Evolutionary conservation across 2,329 filamentous ascomycete genomes (phyloP), one percentile per base, ranked within the genome.

Genomic region (Neocucurbitaria cava): DNA sequence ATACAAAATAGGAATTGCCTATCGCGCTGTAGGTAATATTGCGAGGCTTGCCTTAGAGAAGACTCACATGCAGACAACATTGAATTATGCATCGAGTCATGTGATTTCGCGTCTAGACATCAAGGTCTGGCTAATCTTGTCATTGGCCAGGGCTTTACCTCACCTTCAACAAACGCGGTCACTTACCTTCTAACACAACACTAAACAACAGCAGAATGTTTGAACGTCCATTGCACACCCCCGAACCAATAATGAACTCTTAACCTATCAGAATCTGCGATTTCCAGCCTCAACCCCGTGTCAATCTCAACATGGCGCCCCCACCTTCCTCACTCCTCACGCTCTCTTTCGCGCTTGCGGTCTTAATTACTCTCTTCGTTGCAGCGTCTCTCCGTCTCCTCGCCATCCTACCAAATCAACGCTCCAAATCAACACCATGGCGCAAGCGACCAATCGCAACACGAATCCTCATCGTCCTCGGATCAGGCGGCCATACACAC

Each of bases 401-500:
- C 57, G 64, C 71, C 33, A 75, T 80, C 50, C 70, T 81, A 21
- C 72, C 76, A 24, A 63, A 45, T 68, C 6, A 55, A 49, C 49
- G 70, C 70, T 47, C 49, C 52, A 49, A 59, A 68, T 57, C 52
- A n/a, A 50, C 6, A 17, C 56, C 61, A 46, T 58, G 63, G 52
- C 61, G 53, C 24, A 63, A 46, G 41, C 72, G 69, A 48, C 69
- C 69, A 18, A 46, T 68, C 3, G 78, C 79, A 23, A 80, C 81
- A 6, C 87, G 93, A 74, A 80, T 92, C 49, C 81, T 96, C 28
- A 85, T 96, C 59, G 88, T 98, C 23, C 88, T 98, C 21, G 95
- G 95, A 47, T 96, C 91, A 2, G 95, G 95, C 28, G 95, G 95
- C 0, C 95, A 99, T 77, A 97, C 95, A 0, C 88, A 92, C 43